phyloP scores from a whole-genome alignment of 306 rosid species.

The Castanospermum australe region DNA sequence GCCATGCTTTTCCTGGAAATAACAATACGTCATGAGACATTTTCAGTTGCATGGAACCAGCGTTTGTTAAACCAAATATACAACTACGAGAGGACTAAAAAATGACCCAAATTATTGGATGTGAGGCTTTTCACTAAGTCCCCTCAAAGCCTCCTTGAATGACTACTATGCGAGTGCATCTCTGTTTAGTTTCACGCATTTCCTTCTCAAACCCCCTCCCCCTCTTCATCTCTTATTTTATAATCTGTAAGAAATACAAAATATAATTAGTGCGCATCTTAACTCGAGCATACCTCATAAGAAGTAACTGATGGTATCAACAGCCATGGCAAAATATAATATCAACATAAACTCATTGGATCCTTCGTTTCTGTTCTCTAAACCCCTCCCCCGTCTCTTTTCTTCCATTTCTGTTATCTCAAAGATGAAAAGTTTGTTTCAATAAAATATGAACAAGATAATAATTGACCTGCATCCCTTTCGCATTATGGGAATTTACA shows the following conservation, averaged over 20 bases:
- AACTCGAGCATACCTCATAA: conserved; percentile 6
- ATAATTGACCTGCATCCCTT: conserved; percentile 15
- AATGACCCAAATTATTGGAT: not conserved
- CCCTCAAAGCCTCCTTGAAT: not conserved
- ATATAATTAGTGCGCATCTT: conserved; percentile 4
- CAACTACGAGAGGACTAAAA: not conserved
- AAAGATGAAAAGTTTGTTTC: not conserved
- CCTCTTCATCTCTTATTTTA: not conserved
- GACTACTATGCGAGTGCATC: not conserved
- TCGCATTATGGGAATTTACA: conserved; percentile 42
- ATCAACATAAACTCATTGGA: not conserved
- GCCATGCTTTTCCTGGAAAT: conserved; percentile 10
- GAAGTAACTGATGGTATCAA: conserved; percentile 24
- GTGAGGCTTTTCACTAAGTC: not conserved
- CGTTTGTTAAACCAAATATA: not conserved
- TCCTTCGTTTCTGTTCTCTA: not conserved
- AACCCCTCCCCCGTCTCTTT: not conserved
- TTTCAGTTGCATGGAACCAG: not conserved
- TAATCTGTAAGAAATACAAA: not conserved
- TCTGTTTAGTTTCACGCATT: not conserved
- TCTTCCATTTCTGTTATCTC: too few relatives aligned
- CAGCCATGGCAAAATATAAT: not conserved
- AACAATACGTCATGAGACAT: not conserved
- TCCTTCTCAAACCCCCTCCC: not conserved
- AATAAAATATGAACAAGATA: conserved; percentile 31